phyloP scores from a whole-genome alignment of 169 alveolate genomes.

The Plasmodium yoelii region DNA sequence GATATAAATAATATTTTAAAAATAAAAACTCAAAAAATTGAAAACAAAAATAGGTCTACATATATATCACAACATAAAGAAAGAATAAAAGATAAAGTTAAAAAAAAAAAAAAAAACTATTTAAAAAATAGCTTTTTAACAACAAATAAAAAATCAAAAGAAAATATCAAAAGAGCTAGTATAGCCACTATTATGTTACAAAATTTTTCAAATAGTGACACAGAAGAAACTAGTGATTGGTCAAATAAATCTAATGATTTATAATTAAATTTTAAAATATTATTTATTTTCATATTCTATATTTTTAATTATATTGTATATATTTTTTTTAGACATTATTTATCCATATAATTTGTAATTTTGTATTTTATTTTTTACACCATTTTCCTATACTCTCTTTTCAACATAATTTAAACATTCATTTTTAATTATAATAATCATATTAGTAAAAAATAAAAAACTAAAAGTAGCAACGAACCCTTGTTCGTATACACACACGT shows the following conservation, averaged over 20 bases:
- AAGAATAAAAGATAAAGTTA: slow-evolving; percentile 36
- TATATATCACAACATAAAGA: slow-evolving; percentile 49
- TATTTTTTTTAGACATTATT: no score
- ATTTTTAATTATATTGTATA: no score
- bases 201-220: slow-evolving; percentile 34
- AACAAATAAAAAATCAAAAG: slow-evolving; percentile 36
- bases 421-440: no score
- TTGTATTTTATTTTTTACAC: no score
- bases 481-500: no score
- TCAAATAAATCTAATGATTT: not conserved
- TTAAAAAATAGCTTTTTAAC: slow-evolving; percentile 19
- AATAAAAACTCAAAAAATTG: slow-evolving; percentile 22
- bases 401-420: no score
- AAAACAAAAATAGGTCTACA: slow-evolving; percentile 31
- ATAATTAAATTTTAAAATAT: no score
- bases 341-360: no score
- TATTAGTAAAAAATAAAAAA: no score
- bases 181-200: slow-evolving; percentile 44
- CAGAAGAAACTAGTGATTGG: slow-evolving; percentile 9
- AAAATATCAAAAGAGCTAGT: slow-evolving; percentile 64
- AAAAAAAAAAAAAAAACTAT: slow-evolving; percentile 13
- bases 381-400: no score
- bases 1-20: slow-evolving; percentile 45
- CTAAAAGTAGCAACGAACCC: no score
- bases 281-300: no score